A percentile compares a stretch with the other conserved stretches of the same genome.
phyloP scores from a whole-genome alignment of 805 yeast genomes.

The Zygoascus tannicola region DNA sequence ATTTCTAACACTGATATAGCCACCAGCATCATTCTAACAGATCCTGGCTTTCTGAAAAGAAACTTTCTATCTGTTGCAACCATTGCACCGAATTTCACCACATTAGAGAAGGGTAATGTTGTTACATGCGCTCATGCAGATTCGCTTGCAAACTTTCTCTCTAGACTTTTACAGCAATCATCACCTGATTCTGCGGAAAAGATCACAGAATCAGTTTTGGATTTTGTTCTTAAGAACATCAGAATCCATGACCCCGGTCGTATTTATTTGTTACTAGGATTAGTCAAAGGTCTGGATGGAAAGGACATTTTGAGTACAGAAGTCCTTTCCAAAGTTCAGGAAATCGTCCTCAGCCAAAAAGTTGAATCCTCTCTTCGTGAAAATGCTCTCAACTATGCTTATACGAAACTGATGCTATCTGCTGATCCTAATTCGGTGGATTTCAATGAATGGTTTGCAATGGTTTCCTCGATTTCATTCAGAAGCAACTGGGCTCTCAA shows the following conservation, averaged over 20 bases:
- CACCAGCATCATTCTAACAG: constrained; percentile 33
- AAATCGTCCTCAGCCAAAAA: constrained; percentile 2
- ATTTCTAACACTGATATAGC: constrained; percentile 41
- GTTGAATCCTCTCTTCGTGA: constrained; percentile 17
- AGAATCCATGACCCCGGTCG: constrained; percentile 63
- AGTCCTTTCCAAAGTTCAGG: constrained; percentile 20
- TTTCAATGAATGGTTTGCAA: not conserved
- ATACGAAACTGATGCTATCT: constrained; percentile 11
- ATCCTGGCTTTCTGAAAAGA: not conserved
- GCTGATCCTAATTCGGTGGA: constrained; percentile 1
- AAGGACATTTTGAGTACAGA: constrained; percentile 16
- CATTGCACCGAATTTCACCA: constrained; percentile 51
- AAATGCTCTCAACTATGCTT: not conserved
- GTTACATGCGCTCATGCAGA: constrained; percentile 50
- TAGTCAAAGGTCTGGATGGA: constrained; percentile 42
- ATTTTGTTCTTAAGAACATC: constrained; percentile 38
- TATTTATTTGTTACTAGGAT: constrained; percentile 49
- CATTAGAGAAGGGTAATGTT: constrained; percentile 26
- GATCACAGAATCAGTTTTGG: constrained; percentile 30
- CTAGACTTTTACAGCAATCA: constrained; percentile 28
- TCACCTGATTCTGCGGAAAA: constrained; percentile 21
- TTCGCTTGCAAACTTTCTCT: constrained; percentile 38
- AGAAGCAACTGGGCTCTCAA: constrained; percentile 1
- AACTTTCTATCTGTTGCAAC: constrained; percentile 47
- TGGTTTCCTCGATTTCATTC: not conserved